These are phyloP conservation scores for Trichoderma harzianum DNA, from an alignment of 2,329 filamentous ascomycete genomes.

Conservation along the genomic window DNA sequence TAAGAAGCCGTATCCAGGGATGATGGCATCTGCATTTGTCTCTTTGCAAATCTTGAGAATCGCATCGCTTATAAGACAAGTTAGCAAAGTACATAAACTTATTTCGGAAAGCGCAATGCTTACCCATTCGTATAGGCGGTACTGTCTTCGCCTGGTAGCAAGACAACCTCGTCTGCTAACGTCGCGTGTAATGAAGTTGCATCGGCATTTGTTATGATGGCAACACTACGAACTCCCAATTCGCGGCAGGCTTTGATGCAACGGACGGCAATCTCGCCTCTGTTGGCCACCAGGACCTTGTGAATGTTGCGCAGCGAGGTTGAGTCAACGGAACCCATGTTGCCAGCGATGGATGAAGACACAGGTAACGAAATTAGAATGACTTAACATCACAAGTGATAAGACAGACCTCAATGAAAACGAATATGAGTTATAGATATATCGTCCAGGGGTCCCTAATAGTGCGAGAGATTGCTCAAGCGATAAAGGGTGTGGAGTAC, in stretches of 20 bases:
- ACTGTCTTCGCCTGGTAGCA: not conserved
- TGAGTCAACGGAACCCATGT: not conserved
- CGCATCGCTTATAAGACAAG: not conserved
- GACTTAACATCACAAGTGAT: not conserved
- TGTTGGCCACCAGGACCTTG: slow-evolving; percentile 59
- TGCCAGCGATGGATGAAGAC: not conserved
- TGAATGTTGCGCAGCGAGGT: not conserved
- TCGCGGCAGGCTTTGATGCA: slow-evolving; percentile 44
- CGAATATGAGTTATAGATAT: not conserved
- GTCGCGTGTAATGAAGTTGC: not conserved
- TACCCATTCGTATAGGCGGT: not conserved
- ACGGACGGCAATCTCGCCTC: slow-evolving; percentile 71
- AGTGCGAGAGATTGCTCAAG: not conserved
- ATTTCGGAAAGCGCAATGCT: not conserved
- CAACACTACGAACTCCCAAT: not conserved
- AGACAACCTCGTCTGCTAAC: not conserved
- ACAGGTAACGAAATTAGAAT: not conserved
- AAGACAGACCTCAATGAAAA: not conserved
- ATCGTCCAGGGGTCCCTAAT: not conserved
- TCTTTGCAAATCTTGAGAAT: not conserved
- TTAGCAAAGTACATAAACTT: not conserved
- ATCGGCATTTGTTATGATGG: not conserved
- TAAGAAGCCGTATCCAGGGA: not conserved
- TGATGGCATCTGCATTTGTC: not conserved
- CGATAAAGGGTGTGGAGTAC: not conserved